A percentile compares a stretch with the other conserved stretches of the same genome.
These are phyloP conservation scores for Gilbertella persicaria DNA, from an alignment of 371 early-diverging fungal genomes.

Conservation along the genomic window DNA sequence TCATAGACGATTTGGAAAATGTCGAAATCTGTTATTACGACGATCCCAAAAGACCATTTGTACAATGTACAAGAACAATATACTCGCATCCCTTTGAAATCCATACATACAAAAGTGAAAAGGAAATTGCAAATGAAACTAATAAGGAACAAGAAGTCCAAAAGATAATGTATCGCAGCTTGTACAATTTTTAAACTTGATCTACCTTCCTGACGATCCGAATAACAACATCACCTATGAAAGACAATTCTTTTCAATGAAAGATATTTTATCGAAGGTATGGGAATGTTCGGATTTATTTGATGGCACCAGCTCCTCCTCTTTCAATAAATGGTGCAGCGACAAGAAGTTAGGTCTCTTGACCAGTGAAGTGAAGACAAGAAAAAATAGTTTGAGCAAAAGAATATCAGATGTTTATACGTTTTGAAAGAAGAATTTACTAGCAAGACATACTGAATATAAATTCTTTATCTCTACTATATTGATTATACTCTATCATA, in stretches of 20 bases:
- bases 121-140: slow-evolving; percentile 4
- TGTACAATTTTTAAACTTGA: slow-evolving; percentile 11
- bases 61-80: too few species aligned
- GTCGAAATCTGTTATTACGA: slow-evolving; percentile 12
- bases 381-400: too few species aligned
- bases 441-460: too few species aligned
- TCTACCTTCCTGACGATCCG: slow-evolving; percentile 3
- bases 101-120: slow-evolving; percentile 15
- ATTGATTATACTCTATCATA: too few species aligned
- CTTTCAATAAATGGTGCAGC: slow-evolving; percentile 9
- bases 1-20: slow-evolving; percentile 14
- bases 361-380: background rate
- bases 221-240: slow-evolving; percentile 7
- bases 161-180: slow-evolving; percentile 7
- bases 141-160: slow-evolving; percentile 6
- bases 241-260: slow-evolving; percentile 6
- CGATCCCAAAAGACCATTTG: slow-evolving; percentile 14
- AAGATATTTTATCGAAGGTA: too few species aligned
- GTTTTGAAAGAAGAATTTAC: too few species aligned
- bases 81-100: too few species aligned
- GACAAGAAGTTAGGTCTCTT: slow-evolving; percentile 5
- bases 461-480: too few species aligned
- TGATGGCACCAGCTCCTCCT: slow-evolving; percentile 3
- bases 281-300: slow-evolving; percentile 5
- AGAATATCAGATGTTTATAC: too few species aligned